Evolutionary conservation across 2,329 filamentous ascomycete genomes (phyloP).

Genomic region (Fusarium proliferatum): DNA sequence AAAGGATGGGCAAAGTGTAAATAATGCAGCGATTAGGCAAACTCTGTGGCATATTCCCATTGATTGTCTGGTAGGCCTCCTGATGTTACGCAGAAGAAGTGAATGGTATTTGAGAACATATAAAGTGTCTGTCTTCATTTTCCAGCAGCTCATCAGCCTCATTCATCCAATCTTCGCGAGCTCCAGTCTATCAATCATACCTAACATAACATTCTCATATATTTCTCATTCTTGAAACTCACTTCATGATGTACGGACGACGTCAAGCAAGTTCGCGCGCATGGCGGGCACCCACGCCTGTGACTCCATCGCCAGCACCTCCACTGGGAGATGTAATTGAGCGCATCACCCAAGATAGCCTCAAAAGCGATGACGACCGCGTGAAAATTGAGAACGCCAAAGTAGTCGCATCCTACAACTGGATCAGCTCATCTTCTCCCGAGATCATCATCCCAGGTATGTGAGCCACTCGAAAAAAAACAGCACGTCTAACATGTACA

Average conservation of each 20-base stretch:
- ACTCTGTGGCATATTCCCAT: neutral
- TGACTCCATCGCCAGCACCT: constrained; percentile 18
- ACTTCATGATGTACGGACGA: neutral
- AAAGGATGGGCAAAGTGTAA: constrained; percentile 25
- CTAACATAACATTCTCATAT: no score
- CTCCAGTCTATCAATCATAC: no score
- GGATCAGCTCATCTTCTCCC: constrained; percentile 54
- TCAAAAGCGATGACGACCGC: neutral
- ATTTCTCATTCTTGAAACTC: neutral
- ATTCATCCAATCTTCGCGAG: no score
- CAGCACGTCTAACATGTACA: constrained; percentile 8
- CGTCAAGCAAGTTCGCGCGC: neutral
- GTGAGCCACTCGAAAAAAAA: neutral
- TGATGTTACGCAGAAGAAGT: neutral
- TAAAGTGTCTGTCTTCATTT: neutral
- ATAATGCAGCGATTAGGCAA: constrained; percentile 1
- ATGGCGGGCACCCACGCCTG: no score
- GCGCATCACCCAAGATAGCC: constrained; percentile 14
- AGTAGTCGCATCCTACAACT: constrained; percentile 62
- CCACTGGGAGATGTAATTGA: constrained; percentile 42
- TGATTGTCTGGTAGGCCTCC: constrained; percentile 1
- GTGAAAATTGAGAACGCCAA: constrained; percentile 51
- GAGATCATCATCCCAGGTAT: constrained; percentile 59
- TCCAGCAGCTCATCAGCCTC: neutral
- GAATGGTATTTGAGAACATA: neutral